Base-by-base conservation (phyloP, 495 filamentous ascomycete species). In the Tetracladium setigerum region DNA sequence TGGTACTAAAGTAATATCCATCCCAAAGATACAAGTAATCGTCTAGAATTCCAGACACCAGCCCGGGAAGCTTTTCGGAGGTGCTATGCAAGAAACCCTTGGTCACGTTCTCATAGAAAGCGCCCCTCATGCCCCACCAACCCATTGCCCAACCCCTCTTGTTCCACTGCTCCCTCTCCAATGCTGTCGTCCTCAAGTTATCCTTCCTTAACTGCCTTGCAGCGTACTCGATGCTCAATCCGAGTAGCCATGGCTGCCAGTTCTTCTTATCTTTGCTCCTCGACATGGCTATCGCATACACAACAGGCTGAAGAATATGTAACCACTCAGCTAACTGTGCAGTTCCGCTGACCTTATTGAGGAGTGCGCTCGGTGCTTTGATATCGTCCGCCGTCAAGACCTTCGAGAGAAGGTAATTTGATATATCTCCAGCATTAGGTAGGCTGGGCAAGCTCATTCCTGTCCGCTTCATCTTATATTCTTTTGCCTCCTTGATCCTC, bases 1-100 rank as follows among this genome's bases (percentile, higher is more conserved):
- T 55, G 18, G 56, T 59, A 47, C 56, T 59, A 64, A 97, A 97
- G 65, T 98, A 91, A 59, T 95, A 97, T 43, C 95, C 86, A 67
- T 96, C 91, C 92, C 92, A 98, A 13, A 98, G 71, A 59, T 92
- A 96, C 61, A 94, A 87, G 57, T 97, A 97, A 60, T 98, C 94
- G 62, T 95, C 90, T 46, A 97, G 58, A 17, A 98, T 76, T 43
- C 82, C 89, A 1, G 78, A 81, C 13, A 96, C 69, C 54, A 97
- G 67, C 55, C 84, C 82, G 42, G 94, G 74, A 59, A 95, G 67
- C 38, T 84, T 83, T 57, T 85, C 84, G 36, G 75, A 74, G 54
- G 81, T 82, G 24, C 69, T 67, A 51, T 76, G 73, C 39, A 87
- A 63, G 65, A 83, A 77, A 6, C 71, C 84, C 81, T 88, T 90